Conservation (phyloP, 2,329 filamentous ascomycete genomes). For the Pezizomycotina sp. region DNA sequence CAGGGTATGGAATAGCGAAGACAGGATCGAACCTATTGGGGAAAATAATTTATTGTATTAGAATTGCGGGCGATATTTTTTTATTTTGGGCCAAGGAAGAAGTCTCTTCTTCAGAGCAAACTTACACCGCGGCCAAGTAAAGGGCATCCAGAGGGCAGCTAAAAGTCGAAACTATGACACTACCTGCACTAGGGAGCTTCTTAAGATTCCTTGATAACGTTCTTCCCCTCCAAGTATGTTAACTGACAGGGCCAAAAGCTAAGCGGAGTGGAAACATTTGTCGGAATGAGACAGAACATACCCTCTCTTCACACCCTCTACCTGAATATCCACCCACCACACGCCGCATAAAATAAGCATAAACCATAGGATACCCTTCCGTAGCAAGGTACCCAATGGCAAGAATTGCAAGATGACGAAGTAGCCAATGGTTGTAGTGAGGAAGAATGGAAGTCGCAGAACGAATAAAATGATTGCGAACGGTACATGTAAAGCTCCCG, state of each 20-base stretch:
- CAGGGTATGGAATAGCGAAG: conserved; percentile 73
- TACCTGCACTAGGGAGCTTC: conserved; percentile 62
- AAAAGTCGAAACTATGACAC: conserved; percentile 76
- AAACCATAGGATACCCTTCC: conserved; percentile 75
- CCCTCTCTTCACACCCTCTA: conserved; percentile 89
- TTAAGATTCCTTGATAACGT: conserved; percentile 56
- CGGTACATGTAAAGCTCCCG: conserved; percentile 45
- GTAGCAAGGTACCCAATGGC: conserved; percentile 49
- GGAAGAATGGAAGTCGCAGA: conserved; percentile 62
- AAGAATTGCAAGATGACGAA: conserved; percentile 72
- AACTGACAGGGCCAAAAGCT: neutral
- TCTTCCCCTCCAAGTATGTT: conserved; percentile 27
- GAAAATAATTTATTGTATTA: neutral
- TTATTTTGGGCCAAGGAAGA: too few species aligned
- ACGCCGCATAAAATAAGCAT: conserved; percentile 79
- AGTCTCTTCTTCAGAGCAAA: too few species aligned
- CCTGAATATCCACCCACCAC: conserved; percentile 97
- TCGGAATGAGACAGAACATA: conserved; percentile 30
- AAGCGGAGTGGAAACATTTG: neutral
- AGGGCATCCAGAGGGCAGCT: conserved; percentile 85
- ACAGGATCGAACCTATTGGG: conserved; percentile 69
- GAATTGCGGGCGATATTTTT: neutral
- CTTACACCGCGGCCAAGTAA: conserved; percentile 65
- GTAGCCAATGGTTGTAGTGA: conserved; percentile 51
- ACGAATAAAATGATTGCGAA: conserved; percentile 58